These are phyloP conservation scores for Hypsizygus ulmarius DNA, from an alignment of 1,284 basidiomycete genomes.

Conservation along the genomic window DNA sequence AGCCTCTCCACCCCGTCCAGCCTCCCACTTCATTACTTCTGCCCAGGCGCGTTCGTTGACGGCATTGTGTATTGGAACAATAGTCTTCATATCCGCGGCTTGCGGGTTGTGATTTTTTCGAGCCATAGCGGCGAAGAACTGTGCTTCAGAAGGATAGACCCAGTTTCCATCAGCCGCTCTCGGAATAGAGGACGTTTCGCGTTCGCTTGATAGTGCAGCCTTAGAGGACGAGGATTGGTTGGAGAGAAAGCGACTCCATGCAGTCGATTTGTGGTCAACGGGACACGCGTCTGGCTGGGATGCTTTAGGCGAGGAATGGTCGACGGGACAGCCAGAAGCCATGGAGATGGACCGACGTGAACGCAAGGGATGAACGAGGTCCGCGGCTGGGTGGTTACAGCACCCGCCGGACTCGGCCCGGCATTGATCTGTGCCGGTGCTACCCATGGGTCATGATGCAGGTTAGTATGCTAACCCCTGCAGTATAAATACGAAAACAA, in stretches of 20 bases:
- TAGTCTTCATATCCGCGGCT: constrained; percentile 86
- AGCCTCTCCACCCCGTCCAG: constrained; percentile 68
- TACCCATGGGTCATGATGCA: not conserved
- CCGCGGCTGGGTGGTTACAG: constrained; percentile 8
- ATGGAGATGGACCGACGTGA: constrained; percentile 15
- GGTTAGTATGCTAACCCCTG: not conserved
- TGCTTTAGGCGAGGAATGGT: constrained; percentile 32
- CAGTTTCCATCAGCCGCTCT: constrained; percentile 71
- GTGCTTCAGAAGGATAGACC: constrained; percentile 98
- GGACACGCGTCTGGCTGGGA: constrained; percentile 40
- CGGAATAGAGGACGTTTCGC: constrained; percentile 90
- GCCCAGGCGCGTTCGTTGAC: constrained; percentile 97
- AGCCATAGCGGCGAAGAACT: constrained; percentile 95
- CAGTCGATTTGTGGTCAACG: constrained; percentile 54
- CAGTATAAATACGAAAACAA: constrained; percentile 12
- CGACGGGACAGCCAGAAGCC: constrained; percentile 55
- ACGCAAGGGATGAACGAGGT: constrained; percentile 2
- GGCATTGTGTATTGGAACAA: constrained; percentile 98
- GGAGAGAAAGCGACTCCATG: constrained; percentile 53
- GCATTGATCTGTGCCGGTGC: constrained; percentile 5
- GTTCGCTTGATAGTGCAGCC: constrained; percentile 53
- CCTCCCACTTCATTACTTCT: constrained; percentile 90
- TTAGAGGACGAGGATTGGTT: constrained; percentile 30
- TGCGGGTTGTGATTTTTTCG: constrained; percentile 89
- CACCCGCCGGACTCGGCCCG: constrained; percentile 10